Evolutionary conservation across 495 filamentous ascomycete species (phyloP), one percentile per base, ranked within the genome.

Genomic region (Mytilinidion resinicola): DNA sequence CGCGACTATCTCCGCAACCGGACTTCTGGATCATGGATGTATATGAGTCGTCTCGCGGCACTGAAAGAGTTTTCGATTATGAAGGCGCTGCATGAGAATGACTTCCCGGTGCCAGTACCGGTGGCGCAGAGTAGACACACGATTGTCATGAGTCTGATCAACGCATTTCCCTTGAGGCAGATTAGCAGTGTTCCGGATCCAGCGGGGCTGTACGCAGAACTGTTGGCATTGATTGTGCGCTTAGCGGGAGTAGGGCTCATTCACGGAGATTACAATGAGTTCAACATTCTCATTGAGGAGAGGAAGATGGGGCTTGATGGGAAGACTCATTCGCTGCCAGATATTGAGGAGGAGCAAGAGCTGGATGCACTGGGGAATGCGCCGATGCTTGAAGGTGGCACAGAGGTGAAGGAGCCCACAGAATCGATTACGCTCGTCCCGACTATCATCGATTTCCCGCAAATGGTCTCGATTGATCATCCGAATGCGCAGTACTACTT

Each of bases 201-300:
- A 0, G 88, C 89, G 9, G 69, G 66, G 30, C 77, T 99, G 17
- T 97, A 97, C 74, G 85, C 86, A 37, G 87, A 96, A 52, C 76
- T 99, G 53, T 95, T 99, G 70, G 80, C 84, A 53, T 82, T 96
- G 59, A 89, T 96, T 58, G 69, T 99, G 43, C 77, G 82, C 50
- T 79, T 99, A 21, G 93, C 93, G n/a, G 78, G 80, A 33, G 85
- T 87, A 65, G 95, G 93, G 8, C 74, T 99, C 55, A 97, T 99
- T 53, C 93, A 99, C 70, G 95, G 93, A 62, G 93, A 99, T 70
- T 97, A 96, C 76, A 99, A 99, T 75, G 95, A 97, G 74, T 99
- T 99, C 78, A 99, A 99, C 68, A 89, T 99, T 57, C 78, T 99
- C 17, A 85, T 97, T 71, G 85, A 90, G 62, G 91, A 67, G 53